Evolutionary conservation across 495 filamentous ascomycete species (phyloP).

Genomic region (Tuber melanosporum): DNA sequence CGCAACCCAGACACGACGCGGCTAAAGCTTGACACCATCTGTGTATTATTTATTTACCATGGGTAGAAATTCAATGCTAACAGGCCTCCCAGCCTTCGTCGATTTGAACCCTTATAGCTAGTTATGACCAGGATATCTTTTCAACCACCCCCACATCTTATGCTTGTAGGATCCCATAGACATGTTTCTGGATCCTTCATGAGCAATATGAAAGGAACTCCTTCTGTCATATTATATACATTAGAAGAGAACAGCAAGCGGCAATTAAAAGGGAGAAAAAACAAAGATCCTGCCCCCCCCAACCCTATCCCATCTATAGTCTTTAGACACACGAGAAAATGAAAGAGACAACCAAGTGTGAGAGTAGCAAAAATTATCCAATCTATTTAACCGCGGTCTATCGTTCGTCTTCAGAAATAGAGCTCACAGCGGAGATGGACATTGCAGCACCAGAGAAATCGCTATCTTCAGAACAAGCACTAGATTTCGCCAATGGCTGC

Average conservation of each 20-base stretch:
- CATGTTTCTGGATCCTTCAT: neutral
- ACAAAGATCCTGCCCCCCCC: neutral
- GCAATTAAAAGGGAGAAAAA: neutral
- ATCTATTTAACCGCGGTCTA: neutral
- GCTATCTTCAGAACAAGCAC: neutral
- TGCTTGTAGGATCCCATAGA: neutral
- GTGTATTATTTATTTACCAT: neutral
- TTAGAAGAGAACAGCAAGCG: constrained; percentile 3
- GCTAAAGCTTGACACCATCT: neutral
- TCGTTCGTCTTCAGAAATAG: neutral
- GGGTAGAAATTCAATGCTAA: neutral
- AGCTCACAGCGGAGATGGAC: neutral
- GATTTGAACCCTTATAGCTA: neutral
- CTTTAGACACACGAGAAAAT: neutral
- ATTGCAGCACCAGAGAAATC: neutral
- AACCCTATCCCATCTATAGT: neutral
- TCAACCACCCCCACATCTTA: neutral
- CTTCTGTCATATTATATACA: neutral
- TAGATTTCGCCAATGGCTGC: neutral
- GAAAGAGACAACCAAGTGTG: neutral
- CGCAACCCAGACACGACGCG: neutral
- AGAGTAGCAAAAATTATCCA: neutral
- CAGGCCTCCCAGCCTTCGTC: neutral
- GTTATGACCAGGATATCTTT: neutral
- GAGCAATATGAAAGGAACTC: neutral